Evolutionary conservation across 495 filamentous ascomycete species (phyloP), one percentile per base, ranked within the genome.

Genomic region (Stereocaulon alpinum): DNA sequence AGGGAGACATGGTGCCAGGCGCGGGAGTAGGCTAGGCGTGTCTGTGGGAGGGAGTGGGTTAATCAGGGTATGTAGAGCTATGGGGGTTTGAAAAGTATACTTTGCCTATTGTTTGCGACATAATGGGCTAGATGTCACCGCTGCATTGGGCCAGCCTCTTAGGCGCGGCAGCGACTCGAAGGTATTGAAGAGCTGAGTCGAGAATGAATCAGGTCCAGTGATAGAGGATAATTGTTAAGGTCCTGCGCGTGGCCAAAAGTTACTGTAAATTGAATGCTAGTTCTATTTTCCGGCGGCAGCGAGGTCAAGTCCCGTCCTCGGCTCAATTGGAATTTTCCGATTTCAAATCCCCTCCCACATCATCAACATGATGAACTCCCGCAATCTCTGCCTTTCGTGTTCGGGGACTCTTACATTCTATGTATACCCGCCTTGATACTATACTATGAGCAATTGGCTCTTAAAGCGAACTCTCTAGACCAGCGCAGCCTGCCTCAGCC

Each of bases 21-120:
- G 54, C 93, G 86, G 50, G 89, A 88, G 80, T 96, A 99, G 75
- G 93, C 94, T 55, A 98, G 87, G 66, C 89, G 86, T 44, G 93
- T 97, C 94, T 98, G 61, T 40, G 30, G 45, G 59, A 40, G 18
- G 10, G 17, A 18, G 34, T 34, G 50, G 18, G n/a, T 60, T 37
- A 63, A 41, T 55, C 24, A 24, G 24, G 24, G 34, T 34, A 32
- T 48, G 43, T 22, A 29, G 15, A 34, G 14, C 7, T 4, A 22
- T 27, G 43, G 57, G 41, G 22, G 18, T 30, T 48, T 29, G 42
- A 49, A 40, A 12, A 17, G 63, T 75, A 63, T 77, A 87, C 85
- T 69, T 79, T 74, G 64, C 85, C 85, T 67, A 86, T 72, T 40
- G 77, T 85, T 73, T 85, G 83, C 58, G 84, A 88, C 83, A 87